A percentile compares a stretch with the other conserved stretches of the same genome.
These are phyloP conservation scores for Comarum palustre DNA, from an alignment of 306 rosid species.

Conservation along the genomic window DNA sequence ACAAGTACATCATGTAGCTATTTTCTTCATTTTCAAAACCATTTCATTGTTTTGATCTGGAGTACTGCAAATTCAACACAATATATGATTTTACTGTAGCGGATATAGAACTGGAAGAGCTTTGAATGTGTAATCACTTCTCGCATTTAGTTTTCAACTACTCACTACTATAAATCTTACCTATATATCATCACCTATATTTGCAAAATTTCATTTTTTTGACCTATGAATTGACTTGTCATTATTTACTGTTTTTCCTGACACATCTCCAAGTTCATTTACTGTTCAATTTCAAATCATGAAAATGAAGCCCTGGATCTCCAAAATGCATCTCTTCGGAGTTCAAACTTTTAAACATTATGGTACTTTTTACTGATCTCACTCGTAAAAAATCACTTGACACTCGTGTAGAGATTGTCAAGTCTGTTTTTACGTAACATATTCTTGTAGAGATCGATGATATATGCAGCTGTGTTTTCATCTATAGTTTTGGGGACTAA, in stretches of 20 bases:
- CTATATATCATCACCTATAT: constrained; percentile 5
- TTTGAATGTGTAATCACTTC: neutral
- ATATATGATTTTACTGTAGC: neutral
- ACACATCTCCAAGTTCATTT: constrained; percentile 7
- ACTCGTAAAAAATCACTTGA: neutral
- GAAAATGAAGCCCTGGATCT: neutral
- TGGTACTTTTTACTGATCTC: neutral
- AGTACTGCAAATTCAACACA: neutral
- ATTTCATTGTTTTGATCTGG: neutral
- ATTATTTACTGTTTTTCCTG: constrained; percentile 12
- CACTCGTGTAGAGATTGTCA: neutral
- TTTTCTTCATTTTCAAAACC: neutral
- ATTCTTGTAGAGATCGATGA: constrained; percentile 6
- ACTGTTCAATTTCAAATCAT: neutral
- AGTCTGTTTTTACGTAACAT: neutral
- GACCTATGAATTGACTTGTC: neutral
- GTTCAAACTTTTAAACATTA: neutral
- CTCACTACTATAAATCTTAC: neutral
- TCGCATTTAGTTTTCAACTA: constrained; percentile 3
- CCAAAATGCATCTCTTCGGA: neutral
- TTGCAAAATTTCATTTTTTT: neutral
- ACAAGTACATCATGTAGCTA: neutral
- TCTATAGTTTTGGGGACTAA: neutral
- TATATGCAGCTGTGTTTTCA: neutral
- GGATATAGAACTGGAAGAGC: neutral